Evolutionary conservation across 2,329 filamentous ascomycete species (phyloP), one percentile per base, ranked within the genome.

Genomic region (Lachnellula hyalina): DNA sequence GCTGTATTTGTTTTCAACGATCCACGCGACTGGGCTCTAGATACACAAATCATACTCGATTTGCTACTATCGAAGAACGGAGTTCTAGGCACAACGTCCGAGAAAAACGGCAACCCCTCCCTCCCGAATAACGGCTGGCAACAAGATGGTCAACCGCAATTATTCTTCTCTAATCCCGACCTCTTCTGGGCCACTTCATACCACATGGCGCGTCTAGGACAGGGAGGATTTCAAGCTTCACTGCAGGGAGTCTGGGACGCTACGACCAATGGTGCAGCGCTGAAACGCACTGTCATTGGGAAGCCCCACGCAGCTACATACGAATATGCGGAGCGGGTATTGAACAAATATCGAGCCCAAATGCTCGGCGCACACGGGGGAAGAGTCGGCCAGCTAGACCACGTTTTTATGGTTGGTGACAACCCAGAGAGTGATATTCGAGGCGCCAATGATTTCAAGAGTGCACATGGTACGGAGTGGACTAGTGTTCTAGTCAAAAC

Each of bases 1-100:
- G 91, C 92, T 28, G 83, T 97, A 28, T 87, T 97, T 66, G 87
- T 96, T 6, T 96, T 91, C 79, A 95, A 96, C 70, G 93, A 96
- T 71, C 91, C 93, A 3, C 83, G 93, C 52, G 93, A 97, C 74
- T 97, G 93, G 93, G 91, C 88, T 1, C 79, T 96, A 12, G 93
- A 96, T 70, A 83, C 84, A 2, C 88, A 95, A 68, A 75, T 96
- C 64, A 87, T 96, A 55, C 71, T 86, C 53, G 93, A 97, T 71
- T 74, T 96, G 12, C 75, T 96, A 7, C 78, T 95, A 42, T 95
- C 91, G 0, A 77, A 82, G 19, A 65, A 78, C n/a, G 93, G 93
- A n/a, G 82, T 89, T 54, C 69, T 96, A 5, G 93, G 92, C 38
- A 96, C 92, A 0, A 77, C 88, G 38, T 92, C 89, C 0, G 60